phyloP scores from a whole-genome alignment of 371 early-diverging fungal genomes.

The Mortierella sp. region DNA sequence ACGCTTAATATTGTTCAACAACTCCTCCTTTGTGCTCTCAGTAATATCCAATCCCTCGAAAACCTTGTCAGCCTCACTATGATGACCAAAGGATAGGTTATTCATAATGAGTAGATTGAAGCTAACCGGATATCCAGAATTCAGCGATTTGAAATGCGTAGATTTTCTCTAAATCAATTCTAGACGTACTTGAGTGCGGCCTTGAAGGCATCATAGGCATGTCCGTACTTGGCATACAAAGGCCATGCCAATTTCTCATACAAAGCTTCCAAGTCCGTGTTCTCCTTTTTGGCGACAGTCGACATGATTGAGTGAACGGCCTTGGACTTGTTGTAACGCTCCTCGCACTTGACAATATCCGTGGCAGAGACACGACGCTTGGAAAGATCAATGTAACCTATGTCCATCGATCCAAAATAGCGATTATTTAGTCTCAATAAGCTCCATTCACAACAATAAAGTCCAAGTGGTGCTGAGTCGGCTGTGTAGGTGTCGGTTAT shows the following conservation, averaged over 20 bases:
- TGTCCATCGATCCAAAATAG: background rate
- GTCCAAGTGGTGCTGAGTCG: background rate
- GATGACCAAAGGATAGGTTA: constrained; percentile 58
- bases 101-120: constrained; percentile 76
- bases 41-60: constrained; percentile 85
- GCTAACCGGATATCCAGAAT: constrained; percentile 95
- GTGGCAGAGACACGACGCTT: constrained; percentile 97
- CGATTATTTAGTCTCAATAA: background rate
- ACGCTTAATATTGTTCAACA: constrained; percentile 88
- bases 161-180: background rate
- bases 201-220: constrained; percentile 98
- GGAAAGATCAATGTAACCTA: constrained; percentile 99
- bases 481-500: background rate
- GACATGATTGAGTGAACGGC: constrained; percentile 89
- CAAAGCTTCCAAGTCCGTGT: constrained; percentile 85
- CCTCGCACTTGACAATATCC: constrained; percentile 95
- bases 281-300: constrained; percentile 94
- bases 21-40: constrained; percentile 76
- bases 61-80: constrained; percentile 88
- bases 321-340: constrained; percentile 97
- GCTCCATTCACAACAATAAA: background rate
- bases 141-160: constrained; percentile 66
- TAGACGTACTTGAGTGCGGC: constrained; percentile 84
- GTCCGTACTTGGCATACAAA: constrained; percentile 97
- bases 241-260: constrained; percentile 97